Evolutionary conservation across 306 rosid genomes (phyloP), one percentile per base, ranked within the genome.

Genomic region (Albizia julibrissin): DNA sequence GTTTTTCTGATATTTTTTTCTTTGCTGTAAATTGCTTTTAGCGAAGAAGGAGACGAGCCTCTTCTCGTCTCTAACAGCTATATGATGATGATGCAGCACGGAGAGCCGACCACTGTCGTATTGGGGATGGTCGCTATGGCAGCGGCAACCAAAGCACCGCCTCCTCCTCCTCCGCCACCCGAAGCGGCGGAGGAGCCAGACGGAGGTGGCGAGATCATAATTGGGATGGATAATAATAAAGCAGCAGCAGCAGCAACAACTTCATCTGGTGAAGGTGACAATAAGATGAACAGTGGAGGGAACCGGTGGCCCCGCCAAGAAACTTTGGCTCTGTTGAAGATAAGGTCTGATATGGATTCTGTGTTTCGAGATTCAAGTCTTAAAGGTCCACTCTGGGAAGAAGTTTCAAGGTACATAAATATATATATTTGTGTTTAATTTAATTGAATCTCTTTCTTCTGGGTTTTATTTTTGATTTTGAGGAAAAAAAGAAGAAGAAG

Each of bases 301-400:
- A 95, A 92, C 83, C 88, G 99, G 79, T 95, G 99, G 99, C 99
- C 99, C 72, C 88, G 99, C 5, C 98, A 79, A 69, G 94, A 95
- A 79, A 93, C 99, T 5, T 87, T 95, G 88, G 96, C 97, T 16
- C 89, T 95, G 39, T 82, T 93, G 89, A 90, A 95, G 94, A 93
- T 93, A 86, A 89, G 99, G 77, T 91, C 92, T 0, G 91, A 95
- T 71, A 91, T 95, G 97, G 98, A 92, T 80, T 90, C 87, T 43
- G 87, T 89, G 59, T 95, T 95, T 79, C 85, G 97, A 3, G 97
- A 92, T 81, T 91, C 99, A 46, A 91, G 81, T 86, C 91, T 93
- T 74, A 95, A 95, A 90, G 97, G 91, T 85, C 99, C 99, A 83
- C 86, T 95, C 84, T 95, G 99, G 99, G 96, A 93, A 74, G 89